phyloP scores from a whole-genome alignment of 352 stramenopile genomes.

The Phytopythium chamaehyphon region DNA sequence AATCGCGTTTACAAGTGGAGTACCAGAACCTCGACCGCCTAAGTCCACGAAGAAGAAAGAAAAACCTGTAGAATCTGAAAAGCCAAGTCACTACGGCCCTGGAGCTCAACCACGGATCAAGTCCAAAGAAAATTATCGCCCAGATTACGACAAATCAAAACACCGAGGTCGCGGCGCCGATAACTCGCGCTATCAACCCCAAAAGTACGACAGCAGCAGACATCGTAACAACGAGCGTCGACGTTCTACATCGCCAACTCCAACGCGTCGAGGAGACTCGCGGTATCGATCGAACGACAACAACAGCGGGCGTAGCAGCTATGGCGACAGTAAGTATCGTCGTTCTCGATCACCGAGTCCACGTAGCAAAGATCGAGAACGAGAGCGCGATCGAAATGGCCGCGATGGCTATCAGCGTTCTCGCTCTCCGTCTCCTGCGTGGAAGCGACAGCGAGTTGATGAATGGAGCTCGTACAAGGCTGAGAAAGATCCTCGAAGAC shows the following conservation, averaged over 20 bases:
- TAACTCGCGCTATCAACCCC: slow-evolving; percentile 10
- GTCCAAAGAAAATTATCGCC: slow-evolving; percentile 13
- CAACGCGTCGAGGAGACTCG: slow-evolving; percentile 10
- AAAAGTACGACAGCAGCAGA: neutral
- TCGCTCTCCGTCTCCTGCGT: slow-evolving; percentile 6
- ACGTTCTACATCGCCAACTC: slow-evolving; percentile 19
- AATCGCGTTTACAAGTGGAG: slow-evolving; percentile 3
- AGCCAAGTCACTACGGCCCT: neutral
- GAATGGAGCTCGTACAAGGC: slow-evolving; percentile 1
- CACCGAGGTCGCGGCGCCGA: no score
- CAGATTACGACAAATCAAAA: no score
- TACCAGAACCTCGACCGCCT: neutral
- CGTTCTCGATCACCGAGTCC: slow-evolving; percentile 4
- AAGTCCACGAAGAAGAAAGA: slow-evolving; percentile 12
- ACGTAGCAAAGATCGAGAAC: slow-evolving; percentile 11
- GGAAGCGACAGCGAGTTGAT: neutral
- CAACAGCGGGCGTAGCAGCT: slow-evolving; percentile 10
- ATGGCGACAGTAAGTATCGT: neutral
- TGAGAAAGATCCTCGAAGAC: neutral
- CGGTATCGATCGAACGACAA: slow-evolving; percentile 9
- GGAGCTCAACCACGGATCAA: slow-evolving; percentile 4
- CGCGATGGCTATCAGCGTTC: slow-evolving; percentile 7
- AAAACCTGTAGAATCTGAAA: slow-evolving; percentile 5
- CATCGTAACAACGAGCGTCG: slow-evolving; percentile 5
- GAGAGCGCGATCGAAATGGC: neutral